These are phyloP conservation scores for Tulasnella sp. DNA, from an alignment of 768 basidiomycete species.

Conservation along the genomic window DNA sequence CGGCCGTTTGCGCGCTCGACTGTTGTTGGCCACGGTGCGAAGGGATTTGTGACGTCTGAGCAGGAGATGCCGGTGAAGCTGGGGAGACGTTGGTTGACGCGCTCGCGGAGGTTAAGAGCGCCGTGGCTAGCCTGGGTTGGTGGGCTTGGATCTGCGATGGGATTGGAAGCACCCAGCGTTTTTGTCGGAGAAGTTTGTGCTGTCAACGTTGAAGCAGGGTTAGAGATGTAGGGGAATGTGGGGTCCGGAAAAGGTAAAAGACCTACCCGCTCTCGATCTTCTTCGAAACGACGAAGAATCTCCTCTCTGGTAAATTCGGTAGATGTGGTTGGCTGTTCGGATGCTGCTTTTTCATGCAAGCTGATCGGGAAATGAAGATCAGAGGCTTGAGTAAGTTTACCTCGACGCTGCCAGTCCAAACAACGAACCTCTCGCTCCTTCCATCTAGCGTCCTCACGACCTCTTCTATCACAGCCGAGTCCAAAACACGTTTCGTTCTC, in stretches of 20 bases:
- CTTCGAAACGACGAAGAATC: slow-evolving; percentile 79
- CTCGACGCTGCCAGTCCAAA: neutral
- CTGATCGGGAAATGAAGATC: neutral
- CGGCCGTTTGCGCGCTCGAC: neutral
- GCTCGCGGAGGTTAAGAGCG: neutral
- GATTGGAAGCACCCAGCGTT: slow-evolving; percentile 51
- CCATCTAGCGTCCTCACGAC: slow-evolving; percentile 49
- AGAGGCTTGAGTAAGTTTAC: neutral
- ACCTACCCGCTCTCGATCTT: slow-evolving; percentile 68
- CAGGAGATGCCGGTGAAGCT: slow-evolving; percentile 1
- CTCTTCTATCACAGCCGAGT: slow-evolving; percentile 68
- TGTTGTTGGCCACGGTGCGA: neutral
- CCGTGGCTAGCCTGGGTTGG: slow-evolving; percentile 12
- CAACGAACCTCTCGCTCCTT: slow-evolving; percentile 33
- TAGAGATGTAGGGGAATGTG: neutral
- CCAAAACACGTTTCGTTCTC: slow-evolving; percentile 76
- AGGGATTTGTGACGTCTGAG: neutral
- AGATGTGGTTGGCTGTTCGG: slow-evolving; percentile 24
- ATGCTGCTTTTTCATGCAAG: neutral
- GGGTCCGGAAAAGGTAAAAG: neutral
- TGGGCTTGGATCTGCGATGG: slow-evolving; percentile 23
- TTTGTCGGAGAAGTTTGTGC: slow-evolving; percentile 83
- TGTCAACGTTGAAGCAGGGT: slow-evolving; percentile 22
- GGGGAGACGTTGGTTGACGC: neutral
- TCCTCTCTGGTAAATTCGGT: slow-evolving; percentile 50